These are phyloP conservation scores for Trametes sp. DNA, from an alignment of 1,284 basidiomycete genomes.

Conservation along the genomic window DNA sequence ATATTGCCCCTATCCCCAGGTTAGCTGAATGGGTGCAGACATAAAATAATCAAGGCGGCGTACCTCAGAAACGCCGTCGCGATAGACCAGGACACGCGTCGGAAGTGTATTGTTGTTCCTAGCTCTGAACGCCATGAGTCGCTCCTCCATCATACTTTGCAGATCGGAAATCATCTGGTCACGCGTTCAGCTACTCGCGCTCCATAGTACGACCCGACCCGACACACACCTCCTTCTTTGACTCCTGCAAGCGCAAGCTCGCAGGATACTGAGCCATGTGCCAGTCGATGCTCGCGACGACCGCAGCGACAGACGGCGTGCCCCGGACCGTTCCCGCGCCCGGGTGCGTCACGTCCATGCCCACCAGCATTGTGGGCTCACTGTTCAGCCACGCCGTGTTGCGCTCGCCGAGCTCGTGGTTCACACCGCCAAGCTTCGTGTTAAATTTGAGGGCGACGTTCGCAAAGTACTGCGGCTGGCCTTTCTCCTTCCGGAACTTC, in stretches of 20 bases:
- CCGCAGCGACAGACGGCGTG: slow-evolving; percentile 81
- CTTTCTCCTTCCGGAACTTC: slow-evolving; percentile 69
- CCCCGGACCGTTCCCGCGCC: slow-evolving; percentile 69
- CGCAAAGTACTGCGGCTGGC: slow-evolving; percentile 75
- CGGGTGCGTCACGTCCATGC: slow-evolving; percentile 87
- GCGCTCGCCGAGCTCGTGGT: slow-evolving; percentile 64
- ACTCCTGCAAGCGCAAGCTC: slow-evolving; percentile 74
- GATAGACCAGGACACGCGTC: slow-evolving; percentile 72
- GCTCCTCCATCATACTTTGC: slow-evolving; percentile 71
- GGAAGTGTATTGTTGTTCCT: slow-evolving; percentile 60
- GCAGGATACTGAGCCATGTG: slow-evolving; percentile 76
- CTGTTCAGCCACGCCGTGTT: slow-evolving; percentile 61
- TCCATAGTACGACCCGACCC: background rate
- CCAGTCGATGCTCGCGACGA: slow-evolving; percentile 74
- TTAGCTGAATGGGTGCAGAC: background rate
- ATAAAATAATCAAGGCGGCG: slow-evolving; percentile 6
- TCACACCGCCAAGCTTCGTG: slow-evolving; percentile 82
- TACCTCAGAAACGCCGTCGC: slow-evolving; percentile 82
- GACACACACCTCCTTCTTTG: slow-evolving; percentile 71
- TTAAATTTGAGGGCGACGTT: slow-evolving; percentile 84
- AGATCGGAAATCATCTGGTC: slow-evolving; percentile 75
- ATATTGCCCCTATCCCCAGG: slow-evolving; percentile 70
- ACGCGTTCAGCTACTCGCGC: background rate
- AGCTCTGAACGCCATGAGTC: slow-evolving; percentile 60
- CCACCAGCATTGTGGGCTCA: slow-evolving; percentile 77